Evolutionary conservation across 495 filamentous ascomycete species (phyloP).

Genomic region (Monascus purpureus): DNA sequence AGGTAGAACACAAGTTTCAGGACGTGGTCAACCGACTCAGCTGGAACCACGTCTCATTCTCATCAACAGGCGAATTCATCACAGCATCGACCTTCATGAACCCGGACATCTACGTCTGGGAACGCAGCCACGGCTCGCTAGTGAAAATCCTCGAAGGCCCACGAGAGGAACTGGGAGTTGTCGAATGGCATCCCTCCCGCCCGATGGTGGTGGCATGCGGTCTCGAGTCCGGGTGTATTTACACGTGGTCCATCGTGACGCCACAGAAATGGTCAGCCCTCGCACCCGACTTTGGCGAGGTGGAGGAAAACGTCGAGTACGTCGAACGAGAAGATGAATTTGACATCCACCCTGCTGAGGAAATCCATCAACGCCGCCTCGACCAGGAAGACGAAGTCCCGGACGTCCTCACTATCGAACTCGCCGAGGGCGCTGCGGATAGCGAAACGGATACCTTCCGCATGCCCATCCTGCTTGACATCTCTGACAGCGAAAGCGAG

Average conservation of each 20-base stretch:
- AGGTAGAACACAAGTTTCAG: constrained; percentile 95
- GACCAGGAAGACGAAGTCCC: constrained; percentile 83
- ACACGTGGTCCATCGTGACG: constrained; percentile 83
- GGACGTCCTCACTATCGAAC: constrained; percentile 69
- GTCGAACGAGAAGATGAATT: constrained; percentile 94
- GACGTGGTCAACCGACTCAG: constrained; percentile 87
- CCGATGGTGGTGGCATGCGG: constrained; percentile 82
- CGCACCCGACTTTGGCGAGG: constrained; percentile 90
- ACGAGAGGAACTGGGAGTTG: constrained; percentile 83
- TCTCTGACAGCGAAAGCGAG: constrained; percentile 62
- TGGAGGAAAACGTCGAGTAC: constrained; percentile 97
- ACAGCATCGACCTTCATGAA: constrained; percentile 92
- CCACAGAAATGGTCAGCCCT: constrained; percentile 95
- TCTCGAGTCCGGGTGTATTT: constrained; percentile 74
- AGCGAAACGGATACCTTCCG: constrained; percentile 51
- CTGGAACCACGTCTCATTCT: constrained; percentile 95
- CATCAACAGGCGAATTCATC: constrained; percentile 73
- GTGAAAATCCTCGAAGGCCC: constrained; percentile 94
- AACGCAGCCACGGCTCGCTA: constrained; percentile 80
- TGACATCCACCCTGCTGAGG: constrained; percentile 89
- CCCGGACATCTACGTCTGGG: constrained; percentile 97
- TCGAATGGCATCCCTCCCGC: constrained; percentile 93
- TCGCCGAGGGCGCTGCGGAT: constrained; percentile 37
- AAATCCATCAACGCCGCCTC: constrained; percentile 78
- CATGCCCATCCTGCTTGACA: constrained; percentile 78